Conservation (phyloP, 306 rosid species). For the Begonia loranthoides region DNA sequence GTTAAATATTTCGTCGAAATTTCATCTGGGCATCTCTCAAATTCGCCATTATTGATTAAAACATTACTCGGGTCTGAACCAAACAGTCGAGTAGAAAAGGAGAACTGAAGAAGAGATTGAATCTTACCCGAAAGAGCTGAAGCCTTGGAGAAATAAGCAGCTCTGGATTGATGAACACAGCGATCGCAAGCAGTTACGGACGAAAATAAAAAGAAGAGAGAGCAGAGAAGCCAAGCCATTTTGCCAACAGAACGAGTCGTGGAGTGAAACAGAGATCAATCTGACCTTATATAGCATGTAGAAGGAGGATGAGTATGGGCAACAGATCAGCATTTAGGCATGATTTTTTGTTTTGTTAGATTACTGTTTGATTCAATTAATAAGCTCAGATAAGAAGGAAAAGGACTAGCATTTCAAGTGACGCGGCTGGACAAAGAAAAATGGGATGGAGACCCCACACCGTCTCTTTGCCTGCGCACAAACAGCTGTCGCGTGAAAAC, state of each 20-base stretch:
- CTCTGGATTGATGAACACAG: constrained; percentile 46
- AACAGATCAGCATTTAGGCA: constrained; percentile 35
- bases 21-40: not conserved
- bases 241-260: not conserved
- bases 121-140: constrained; percentile 52
- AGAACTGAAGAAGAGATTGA: not conserved
- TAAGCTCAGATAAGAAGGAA: not conserved
- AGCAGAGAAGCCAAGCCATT: constrained; percentile 30
- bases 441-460: not conserved
- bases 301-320: constrained; percentile 7
- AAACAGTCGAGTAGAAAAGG: not conserved
- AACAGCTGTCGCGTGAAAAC: not conserved
- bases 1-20: constrained; percentile 3
- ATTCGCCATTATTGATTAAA: not conserved
- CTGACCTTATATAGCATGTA: not conserved
- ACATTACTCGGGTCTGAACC: not conserved
- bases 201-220: constrained; percentile 28
- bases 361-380: not conserved
- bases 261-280: not conserved
- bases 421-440: not conserved
- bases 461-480: not conserved
- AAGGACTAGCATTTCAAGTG: not conserved
- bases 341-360: not conserved
- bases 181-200: constrained; percentile 65
- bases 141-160: constrained; percentile 35